Percentiles rank a stretch among this genome's conserved stretches.
These are phyloP conservation scores for Tulasnella sp. DNA, from an alignment of 768 basidiomycete genomes.

Conservation along the genomic window DNA sequence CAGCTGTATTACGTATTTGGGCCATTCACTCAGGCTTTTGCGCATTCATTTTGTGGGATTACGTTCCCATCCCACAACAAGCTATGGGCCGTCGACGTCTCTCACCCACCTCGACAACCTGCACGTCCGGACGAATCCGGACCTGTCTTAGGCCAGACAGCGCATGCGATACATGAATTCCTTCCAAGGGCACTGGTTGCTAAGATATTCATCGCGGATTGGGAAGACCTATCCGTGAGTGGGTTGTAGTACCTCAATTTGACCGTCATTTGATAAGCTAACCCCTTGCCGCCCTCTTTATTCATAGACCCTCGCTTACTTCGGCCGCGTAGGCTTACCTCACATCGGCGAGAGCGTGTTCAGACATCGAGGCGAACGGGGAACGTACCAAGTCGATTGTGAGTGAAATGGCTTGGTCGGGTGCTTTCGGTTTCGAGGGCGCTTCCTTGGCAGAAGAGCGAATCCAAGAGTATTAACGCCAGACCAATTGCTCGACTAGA, in stretches of 20 bases:
- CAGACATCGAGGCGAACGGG: not conserved
- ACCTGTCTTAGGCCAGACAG: not conserved
- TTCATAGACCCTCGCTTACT: constrained; percentile 1
- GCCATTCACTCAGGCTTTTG: not conserved
- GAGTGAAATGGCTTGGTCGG: not conserved
- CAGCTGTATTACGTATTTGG: not conserved
- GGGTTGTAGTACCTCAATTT: too few species aligned
- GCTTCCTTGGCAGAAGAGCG: not conserved
- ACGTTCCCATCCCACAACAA: not conserved
- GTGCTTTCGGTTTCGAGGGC: not conserved
- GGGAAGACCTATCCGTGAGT: constrained; percentile 1
- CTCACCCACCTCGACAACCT: not conserved
- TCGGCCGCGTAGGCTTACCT: not conserved
- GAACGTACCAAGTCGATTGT: constrained; percentile 5
- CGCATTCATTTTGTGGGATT: not conserved
- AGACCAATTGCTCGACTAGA: not conserved
- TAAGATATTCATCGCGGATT: constrained; percentile 5
- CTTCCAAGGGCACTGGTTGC: not conserved
- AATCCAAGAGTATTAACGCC: not conserved
- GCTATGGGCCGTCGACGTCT: not conserved
- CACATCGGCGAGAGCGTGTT: not conserved
- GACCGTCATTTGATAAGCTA: not conserved
- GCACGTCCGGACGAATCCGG: not conserved
- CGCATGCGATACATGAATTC: constrained; percentile 1
- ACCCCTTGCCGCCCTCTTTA: not conserved